Conservation (phyloP, 371 early-diverging fungal genomes). For the Mortierella sp. region DNA sequence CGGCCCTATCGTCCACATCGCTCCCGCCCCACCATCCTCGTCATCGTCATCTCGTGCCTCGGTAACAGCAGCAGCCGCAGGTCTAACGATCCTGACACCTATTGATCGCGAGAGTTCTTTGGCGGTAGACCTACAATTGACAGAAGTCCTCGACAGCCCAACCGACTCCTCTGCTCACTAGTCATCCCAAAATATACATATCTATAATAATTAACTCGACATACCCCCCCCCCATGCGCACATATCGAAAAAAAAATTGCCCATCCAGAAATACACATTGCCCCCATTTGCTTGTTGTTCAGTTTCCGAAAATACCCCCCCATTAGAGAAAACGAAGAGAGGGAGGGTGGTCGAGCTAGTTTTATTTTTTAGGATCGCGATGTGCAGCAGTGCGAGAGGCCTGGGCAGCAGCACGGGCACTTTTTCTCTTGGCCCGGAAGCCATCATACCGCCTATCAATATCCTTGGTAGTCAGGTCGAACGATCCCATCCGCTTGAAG, state of each 20-base stretch:
- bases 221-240: no score
- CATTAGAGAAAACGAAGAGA: background rate
- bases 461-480: conserved; percentile 69
- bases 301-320: no score
- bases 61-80: background rate
- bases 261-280: background rate
- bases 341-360: background rate
- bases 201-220: background rate
- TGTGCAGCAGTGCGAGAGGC: conserved; percentile 24
- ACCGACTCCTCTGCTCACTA: background rate
- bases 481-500: conserved; percentile 64
- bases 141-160: background rate
- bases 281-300: no score
- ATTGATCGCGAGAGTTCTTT: background rate
- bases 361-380: conserved; percentile 36
- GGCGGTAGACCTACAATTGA: background rate
- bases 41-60: background rate
- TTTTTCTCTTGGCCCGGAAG: conserved; percentile 60
- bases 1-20: background rate
- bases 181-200: background rate
- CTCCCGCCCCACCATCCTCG: background rate
- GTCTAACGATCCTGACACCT: background rate
- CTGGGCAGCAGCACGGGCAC: conserved; percentile 35
- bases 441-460: conserved; percentile 66
- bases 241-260: background rate